These are phyloP conservation scores for Graphilbum fragrans DNA, from an alignment of 2,329 filamentous ascomycete genomes.

Conservation along the genomic window DNA sequence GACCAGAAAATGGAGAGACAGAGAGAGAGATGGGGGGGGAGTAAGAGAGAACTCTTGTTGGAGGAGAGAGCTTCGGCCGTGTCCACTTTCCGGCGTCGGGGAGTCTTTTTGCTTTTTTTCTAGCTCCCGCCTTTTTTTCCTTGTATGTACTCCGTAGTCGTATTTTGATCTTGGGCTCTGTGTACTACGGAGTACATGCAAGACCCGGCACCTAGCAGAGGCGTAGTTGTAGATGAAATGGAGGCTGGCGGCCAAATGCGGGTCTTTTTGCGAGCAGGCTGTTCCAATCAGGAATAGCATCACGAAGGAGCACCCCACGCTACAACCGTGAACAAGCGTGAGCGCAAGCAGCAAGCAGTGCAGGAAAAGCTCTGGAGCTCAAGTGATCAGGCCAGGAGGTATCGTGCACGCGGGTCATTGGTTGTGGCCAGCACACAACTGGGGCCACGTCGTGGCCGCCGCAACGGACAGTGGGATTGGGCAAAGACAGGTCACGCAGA, in stretches of 20 bases:
- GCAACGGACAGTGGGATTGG: neutral
- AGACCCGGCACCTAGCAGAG: neutral
- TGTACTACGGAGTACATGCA: too few species aligned
- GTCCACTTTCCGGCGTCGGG: neutral
- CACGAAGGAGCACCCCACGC: slow-evolving; percentile 14
- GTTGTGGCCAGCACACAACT: slow-evolving; percentile 17
- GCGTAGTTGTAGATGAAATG: slow-evolving; percentile 1
- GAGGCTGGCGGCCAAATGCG: slow-evolving; percentile 1
- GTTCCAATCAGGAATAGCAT: slow-evolving; percentile 8
- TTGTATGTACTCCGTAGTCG: neutral
- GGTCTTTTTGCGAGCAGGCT: slow-evolving; percentile 7
- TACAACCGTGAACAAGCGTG: slow-evolving; percentile 9
- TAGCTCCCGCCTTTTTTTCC: too few species aligned
- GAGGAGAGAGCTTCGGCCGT: neutral
- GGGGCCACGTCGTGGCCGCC: slow-evolving; percentile 24
- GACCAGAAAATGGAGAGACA: too few species aligned
- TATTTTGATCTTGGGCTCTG: neutral
- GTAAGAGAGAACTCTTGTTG: neutral
- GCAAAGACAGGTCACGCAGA: neutral
- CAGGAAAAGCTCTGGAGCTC: slow-evolving; percentile 13
- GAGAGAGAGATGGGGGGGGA: neutral
- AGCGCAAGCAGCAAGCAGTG: slow-evolving; percentile 9
- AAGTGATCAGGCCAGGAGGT: slow-evolving; percentile 17
- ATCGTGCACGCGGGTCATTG: slow-evolving; percentile 20
- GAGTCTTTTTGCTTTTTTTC: too few species aligned